Conservation (phyloP, 441 rosid species). For the Eutrema salsugineum region DNA sequence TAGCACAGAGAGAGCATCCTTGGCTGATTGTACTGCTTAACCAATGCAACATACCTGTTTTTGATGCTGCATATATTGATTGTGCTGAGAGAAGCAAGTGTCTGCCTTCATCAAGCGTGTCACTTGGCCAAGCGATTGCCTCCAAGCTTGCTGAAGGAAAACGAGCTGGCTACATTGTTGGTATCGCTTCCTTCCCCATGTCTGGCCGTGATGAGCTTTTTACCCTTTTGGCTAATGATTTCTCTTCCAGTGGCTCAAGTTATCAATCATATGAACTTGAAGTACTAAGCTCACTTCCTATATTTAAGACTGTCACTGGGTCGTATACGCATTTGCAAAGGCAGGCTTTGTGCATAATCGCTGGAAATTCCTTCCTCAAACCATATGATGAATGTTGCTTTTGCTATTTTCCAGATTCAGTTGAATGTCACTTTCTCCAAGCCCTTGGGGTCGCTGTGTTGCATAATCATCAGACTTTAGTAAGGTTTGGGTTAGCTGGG, state of each 20-base stretch:
- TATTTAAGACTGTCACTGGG: conserved; percentile 79
- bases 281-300: conserved; percentile 78
- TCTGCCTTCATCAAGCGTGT: conserved; percentile 63
- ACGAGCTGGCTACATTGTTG: conserved; percentile 74
- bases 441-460: conserved; percentile 91
- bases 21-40: conserved; percentile 85
- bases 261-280: conserved; percentile 78
- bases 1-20: conserved; percentile 52
- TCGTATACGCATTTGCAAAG: conserved; percentile 58
- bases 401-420: conserved; percentile 62
- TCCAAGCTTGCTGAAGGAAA: conserved; percentile 88
- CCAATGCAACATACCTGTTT: conserved; percentile 87
- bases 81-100: conserved; percentile 75
- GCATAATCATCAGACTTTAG: conserved; percentile 84
- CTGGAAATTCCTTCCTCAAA: conserved; percentile 85
- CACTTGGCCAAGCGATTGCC: conserved; percentile 84
- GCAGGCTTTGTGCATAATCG: conserved; percentile 72
- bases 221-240: conserved; percentile 81
- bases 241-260: conserved; percentile 53
- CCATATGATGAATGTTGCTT: conserved; percentile 81
- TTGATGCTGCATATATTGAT: conserved; percentile 70
- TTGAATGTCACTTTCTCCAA: conserved; percentile 61
- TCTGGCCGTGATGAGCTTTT: conserved; percentile 77
- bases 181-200: conserved; percentile 57
- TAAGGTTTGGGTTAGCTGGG: conserved; percentile 82